Evolutionary conservation across 495 filamentous ascomycete genomes (phyloP), one percentile per base, ranked within the genome.

Genomic region (Xylaria longipes): DNA sequence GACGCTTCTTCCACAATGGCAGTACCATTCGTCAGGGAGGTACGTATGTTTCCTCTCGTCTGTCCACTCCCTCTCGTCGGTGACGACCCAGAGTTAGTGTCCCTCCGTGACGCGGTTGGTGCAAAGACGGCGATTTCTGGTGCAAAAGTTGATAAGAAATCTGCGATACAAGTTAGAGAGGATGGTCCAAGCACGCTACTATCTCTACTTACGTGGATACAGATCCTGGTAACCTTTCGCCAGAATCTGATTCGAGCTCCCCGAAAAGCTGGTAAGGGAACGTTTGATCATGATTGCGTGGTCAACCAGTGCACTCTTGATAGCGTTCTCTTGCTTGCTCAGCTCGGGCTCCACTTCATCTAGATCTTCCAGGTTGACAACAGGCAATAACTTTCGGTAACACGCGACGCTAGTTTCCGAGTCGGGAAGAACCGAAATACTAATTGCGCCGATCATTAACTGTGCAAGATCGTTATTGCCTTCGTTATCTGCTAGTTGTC

Each of bases 201-300:
- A 12, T 82, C 35, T 73, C 83, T 81, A 72, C 89, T 85, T 70
- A 90, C 89, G 77, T 84, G 81, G 78, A 73, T 85, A 78, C 37
- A 84, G 77, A 74, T 84, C 81, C 78, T 85, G 79, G 50, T 85
- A 72, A 64, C 77, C 77, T 67, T 78, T 73, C 27, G 74, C 75
- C 73, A 84, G 82, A 73, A 78, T 69, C 77, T 85, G 75, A 76
- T 85, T 75, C 87, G 84, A 72, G 87, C 89, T 87, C 85, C 87
- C 76, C 83, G 89, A 41, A 77, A 92, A 94, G 67, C 91, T 86
- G 11, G 87, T 85, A 64, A 99, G 78, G 73, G 93, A 94, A 69
- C 93, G 90, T 82, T 95, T 95, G 77, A 98, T 89, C 73, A 91
- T 89, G 52, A 94, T 86, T 5, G 94, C 94, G 76, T 99, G 95